Conservation (phyloP, 768 basidiomycete genomes). For the Pseudohyphozyma bogoriensis region DNA sequence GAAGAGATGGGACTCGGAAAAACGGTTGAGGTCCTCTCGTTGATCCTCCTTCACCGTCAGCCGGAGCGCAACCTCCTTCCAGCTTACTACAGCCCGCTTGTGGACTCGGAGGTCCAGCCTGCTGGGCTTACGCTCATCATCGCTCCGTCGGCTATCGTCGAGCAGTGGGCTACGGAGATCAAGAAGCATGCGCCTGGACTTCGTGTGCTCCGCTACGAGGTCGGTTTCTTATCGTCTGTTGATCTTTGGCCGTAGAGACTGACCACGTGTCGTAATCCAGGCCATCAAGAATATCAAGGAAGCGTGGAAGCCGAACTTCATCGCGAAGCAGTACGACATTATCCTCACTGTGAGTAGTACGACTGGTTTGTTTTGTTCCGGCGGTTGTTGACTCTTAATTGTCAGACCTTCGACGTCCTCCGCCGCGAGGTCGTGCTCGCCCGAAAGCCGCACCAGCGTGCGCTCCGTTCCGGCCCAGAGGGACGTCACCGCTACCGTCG, state of each 20-base stretch:
- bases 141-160: slow-evolving; percentile 38
- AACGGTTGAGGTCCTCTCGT: slow-evolving; percentile 40
- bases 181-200: slow-evolving; percentile 37
- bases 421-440: slow-evolving; percentile 26
- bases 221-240: too few relatives aligned
- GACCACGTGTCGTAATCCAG: too few relatives aligned
- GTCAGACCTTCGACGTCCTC: slow-evolving; percentile 31
- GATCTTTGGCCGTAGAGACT: too few relatives aligned
- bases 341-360: too few relatives aligned
- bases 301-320: neutral
- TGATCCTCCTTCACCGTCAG: slow-evolving; percentile 34
- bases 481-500: slow-evolving; percentile 13
- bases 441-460: slow-evolving; percentile 25
- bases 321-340: slow-evolving; percentile 26
- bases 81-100: slow-evolving; percentile 10
- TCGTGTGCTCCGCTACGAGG: slow-evolving; percentile 39
- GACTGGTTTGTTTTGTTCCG: too few relatives aligned
- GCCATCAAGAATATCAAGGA: slow-evolving; percentile 9
- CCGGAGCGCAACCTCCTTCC: slow-evolving; percentile 15
- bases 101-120: slow-evolving; percentile 26
- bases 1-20: slow-evolving; percentile 45
- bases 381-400: too few relatives aligned
- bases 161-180: slow-evolving; percentile 41
- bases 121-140: slow-evolving; percentile 40
- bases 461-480: slow-evolving; percentile 4